Evolutionary conservation across 108 stramenopile species (phyloP), one percentile per base, ranked within the genome.

Genomic region (Cyclotella cryptica): DNA sequence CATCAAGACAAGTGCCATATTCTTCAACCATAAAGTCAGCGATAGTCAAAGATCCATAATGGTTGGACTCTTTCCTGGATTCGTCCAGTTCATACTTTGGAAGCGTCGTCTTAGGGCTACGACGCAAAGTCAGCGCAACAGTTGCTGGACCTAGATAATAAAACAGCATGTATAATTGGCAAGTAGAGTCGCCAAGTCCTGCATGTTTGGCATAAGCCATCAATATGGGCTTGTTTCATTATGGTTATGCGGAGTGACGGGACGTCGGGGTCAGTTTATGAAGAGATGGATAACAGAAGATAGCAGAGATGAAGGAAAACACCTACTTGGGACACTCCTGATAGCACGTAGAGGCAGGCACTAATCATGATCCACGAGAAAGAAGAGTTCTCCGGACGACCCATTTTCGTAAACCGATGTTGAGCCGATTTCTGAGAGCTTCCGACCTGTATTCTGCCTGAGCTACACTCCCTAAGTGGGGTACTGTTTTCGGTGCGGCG

Each of bases 141-240:
- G 42, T 58, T n/a, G 88, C 83, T 8, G 90, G 90, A 47, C 90
- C 90, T 13, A 88, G 57, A 63, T 91, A 93, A 64, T 90, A 91
- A 72, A 91, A 89, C 21, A 90, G 59, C 91, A 94, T 92, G 75
- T 92, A 94, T 11, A 92, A 58, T 63, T 94, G 93, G 58, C 85
- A 83, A 7, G 53, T 75, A 18, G 88, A 65, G 75, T 91, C 79
- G 54, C 88, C 86, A 28, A 90, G 51, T 1, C 90, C 91, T 15
- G 83, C 85, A 41, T 86, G 78, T 60, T 86, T 83, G n/a, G 86
- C 73, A 27, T 90, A 71, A 9, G 59, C 43, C 58, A 71, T 71
- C 13, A 57, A 5, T 28, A 57, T 71, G 15, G 64, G 64, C 64
- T 65, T n/a, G n/a, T n/a, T n/a, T n/a, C n/a, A n/a, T n/a, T n/a